phyloP scores from a whole-genome alignment of 257 asterid species.

The Lavandula angustifolia region DNA sequence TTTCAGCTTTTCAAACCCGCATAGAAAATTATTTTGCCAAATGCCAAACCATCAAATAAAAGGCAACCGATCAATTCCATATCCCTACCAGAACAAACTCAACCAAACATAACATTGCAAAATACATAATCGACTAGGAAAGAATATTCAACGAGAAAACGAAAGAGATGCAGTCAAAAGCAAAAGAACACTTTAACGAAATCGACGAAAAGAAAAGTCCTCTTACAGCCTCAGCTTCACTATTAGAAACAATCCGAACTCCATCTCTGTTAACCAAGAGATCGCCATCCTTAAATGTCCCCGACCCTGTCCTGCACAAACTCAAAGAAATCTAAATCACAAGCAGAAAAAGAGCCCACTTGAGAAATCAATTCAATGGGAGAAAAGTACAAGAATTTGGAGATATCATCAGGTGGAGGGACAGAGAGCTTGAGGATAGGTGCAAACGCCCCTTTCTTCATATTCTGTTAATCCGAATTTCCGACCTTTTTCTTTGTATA shows the following conservation, averaged over 20 bases:
- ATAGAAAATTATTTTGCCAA: conserved; percentile 15
- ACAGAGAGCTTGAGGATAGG: conserved; percentile 81
- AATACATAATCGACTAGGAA: not conserved
- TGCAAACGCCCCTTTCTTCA: conserved; percentile 84
- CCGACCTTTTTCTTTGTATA: not conserved
- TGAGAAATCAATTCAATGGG: not conserved
- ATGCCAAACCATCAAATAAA: conserved; percentile 4
- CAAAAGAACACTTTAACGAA: not conserved
- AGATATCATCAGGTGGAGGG: conserved; percentile 90
- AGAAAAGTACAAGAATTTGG: conserved; percentile 73
- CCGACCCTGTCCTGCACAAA: conserved; percentile 75
- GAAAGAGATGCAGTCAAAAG: conserved; percentile 22
- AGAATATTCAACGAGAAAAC: not conserved
- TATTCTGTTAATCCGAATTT: conserved; percentile 6
- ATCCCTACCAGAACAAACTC: not conserved
- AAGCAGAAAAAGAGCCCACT: not conserved
- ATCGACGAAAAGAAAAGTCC: not conserved
- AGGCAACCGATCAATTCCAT: not conserved
- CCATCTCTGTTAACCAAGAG: conserved; percentile 92
- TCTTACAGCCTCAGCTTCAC: conserved; percentile 72
- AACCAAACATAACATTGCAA: not conserved
- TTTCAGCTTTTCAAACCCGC: conserved; percentile 11
- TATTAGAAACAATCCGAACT: conserved; percentile 75
- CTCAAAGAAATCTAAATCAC: conserved; percentile 29
- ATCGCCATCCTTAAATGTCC: conserved; percentile 97